A percentile compares a stretch with the other conserved stretches of the same genome.
Conservation (phyloP, 176 grass and related monocot genomes). For the barley (Hordeum vulgare) region MorexV3_pseudomolecules_assembly NC_058524.1:27496672-27497171, state of each 20-base stretch:
- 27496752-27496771: neutral
- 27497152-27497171: conserved; percentile 21
- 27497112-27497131: conserved; percentile 31
- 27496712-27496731: neutral
- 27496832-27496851: no score
- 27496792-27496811: no score
- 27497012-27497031: conserved; percentile 6
- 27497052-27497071: conserved; percentile 22
- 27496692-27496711: neutral
- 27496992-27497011: neutral
- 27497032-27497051: conserved; percentile 20
- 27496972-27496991: neutral
- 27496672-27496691: neutral
- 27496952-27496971: neutral
- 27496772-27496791: neutral
- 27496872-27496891: neutral
- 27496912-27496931: neutral
- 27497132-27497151: conserved; percentile 39
- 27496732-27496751: neutral
- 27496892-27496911: neutral
- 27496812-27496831: neutral
- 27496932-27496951: neutral
- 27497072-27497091: conserved; percentile 10
- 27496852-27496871: neutral
- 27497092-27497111: conserved; percentile 13